These are phyloP conservation scores for Diutina sp. DNA, from an alignment of 1,139 yeast genomes.

Conservation along the genomic window DNA sequence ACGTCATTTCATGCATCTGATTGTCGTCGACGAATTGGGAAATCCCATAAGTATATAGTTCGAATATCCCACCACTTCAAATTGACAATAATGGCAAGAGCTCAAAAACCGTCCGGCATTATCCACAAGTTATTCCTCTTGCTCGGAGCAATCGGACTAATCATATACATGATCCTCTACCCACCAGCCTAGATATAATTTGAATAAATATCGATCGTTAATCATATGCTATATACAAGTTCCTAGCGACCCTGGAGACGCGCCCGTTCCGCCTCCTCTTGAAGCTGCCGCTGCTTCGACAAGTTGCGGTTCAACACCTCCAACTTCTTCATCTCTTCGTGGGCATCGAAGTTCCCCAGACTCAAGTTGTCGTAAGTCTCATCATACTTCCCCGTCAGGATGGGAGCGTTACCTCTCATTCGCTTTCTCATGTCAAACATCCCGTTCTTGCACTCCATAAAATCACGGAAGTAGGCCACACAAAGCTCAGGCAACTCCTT, in stretches of 20 bases:
- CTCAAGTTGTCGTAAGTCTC: conserved; percentile 73
- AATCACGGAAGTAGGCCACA: conserved; percentile 71
- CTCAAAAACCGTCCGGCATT: not conserved
- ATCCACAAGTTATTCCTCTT: not conserved
- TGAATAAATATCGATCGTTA: not conserved
- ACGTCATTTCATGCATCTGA: not conserved
- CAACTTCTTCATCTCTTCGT: conserved; percentile 64
- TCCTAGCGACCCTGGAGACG: not conserved
- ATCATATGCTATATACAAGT: not conserved
- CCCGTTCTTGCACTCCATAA: conserved; percentile 79
- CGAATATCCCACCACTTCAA: not conserved
- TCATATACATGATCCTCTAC: not conserved
- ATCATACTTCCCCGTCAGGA: conserved; percentile 86
- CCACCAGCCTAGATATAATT: not conserved
- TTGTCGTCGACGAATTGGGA: not conserved
- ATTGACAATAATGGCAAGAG: not conserved
- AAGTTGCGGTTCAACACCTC: conserved; percentile 39
- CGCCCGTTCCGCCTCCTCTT: conserved; percentile 8
- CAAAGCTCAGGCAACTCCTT: conserved; percentile 80
- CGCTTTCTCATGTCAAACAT: conserved; percentile 83
- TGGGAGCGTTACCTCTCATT: conserved; percentile 87
- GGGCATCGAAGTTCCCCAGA: conserved; percentile 68
- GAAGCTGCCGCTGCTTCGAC: conserved; percentile 17
- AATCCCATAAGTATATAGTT: not conserved
- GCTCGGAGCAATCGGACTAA: not conserved